Percentiles rank a stretch among this genome's conserved stretches.
phyloP scores from a whole-genome alignment of 2,329 filamentous ascomycete species.

The Anisogramma anomala region DNA sequence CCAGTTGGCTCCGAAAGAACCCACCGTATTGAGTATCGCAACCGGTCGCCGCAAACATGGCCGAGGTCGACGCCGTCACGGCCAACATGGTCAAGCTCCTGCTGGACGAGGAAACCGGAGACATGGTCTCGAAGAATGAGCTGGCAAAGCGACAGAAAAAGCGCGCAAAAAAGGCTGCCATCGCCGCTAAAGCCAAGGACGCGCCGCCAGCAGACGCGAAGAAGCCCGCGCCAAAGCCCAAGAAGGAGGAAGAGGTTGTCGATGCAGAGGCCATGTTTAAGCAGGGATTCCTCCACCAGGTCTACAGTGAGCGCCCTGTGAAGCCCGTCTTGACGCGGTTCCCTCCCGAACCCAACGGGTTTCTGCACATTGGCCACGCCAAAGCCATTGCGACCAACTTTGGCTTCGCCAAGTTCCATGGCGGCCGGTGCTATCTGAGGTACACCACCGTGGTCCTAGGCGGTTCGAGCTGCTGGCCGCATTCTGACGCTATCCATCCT shows the following conservation, averaged over 20 bases:
- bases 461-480: neutral
- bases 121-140: constrained; percentile 31
- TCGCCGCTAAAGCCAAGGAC: constrained; percentile 16
- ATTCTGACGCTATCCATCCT: constrained; percentile 40
- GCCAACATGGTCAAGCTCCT: constrained; percentile 26
- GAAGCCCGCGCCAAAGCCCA: constrained; percentile 24
- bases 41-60: constrained; percentile 17
- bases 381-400: constrained; percentile 97
- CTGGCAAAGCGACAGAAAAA: constrained; percentile 29
- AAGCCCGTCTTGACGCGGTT: constrained; percentile 59
- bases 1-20: too few relatives aligned
- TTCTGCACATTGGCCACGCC: constrained; percentile 82
- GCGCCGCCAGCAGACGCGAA: constrained; percentile 16
- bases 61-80: constrained; percentile 22
- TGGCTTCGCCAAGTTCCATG: constrained; percentile 78
- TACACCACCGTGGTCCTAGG: neutral
- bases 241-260: constrained; percentile 32
- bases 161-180: constrained; percentile 20
- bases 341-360: constrained; percentile 84
- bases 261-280: constrained; percentile 65
- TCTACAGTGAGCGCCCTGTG: constrained; percentile 56
- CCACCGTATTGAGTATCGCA: neutral
- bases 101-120: constrained; percentile 30
- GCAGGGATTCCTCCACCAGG: constrained; percentile 61
- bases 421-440: constrained; percentile 40